phyloP scores from a whole-genome alignment of 495 filamentous ascomycete genomes.

The Paragyromitra xinjiangensis region DNA sequence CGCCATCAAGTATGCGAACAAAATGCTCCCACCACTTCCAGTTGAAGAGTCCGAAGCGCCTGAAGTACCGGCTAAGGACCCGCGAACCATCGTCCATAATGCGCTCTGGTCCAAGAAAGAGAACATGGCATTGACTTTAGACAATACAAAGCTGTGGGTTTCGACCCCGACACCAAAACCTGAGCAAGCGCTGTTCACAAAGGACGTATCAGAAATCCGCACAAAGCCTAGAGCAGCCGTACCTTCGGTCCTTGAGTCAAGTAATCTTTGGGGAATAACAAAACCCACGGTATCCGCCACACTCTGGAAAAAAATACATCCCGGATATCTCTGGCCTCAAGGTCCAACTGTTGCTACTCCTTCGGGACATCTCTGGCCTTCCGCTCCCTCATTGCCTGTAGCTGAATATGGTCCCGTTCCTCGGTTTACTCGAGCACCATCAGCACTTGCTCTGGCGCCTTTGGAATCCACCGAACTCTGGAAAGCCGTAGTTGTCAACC shows the following conservation, averaged over 20 bases:
- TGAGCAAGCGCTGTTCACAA: constrained; percentile 1
- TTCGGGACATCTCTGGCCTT: constrained; percentile 28
- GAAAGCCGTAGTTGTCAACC: neutral
- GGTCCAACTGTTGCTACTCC: neutral
- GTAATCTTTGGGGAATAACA: constrained; percentile 11
- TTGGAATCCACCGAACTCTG: constrained; percentile 27
- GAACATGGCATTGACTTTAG: neutral
- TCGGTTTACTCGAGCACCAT: neutral
- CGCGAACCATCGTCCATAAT: neutral
- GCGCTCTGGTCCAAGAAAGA: constrained; percentile 24
- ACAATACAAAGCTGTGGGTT: constrained; percentile 17
- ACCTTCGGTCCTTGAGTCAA: constrained; percentile 20
- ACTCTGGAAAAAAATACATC: constrained; percentile 16
- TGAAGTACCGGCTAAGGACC: neutral
- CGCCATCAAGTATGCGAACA: constrained; percentile 36
- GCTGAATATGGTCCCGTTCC: neutral
- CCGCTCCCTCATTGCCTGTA: constrained; percentile 8
- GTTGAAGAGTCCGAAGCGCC: neutral
- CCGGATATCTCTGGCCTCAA: constrained; percentile 31
- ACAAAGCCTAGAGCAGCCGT: constrained; percentile 8
- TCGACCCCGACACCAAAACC: neutral
- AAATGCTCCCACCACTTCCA: constrained; percentile 40
- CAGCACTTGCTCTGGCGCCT: neutral
- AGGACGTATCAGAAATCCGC: constrained; percentile 18
- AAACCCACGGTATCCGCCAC: neutral